Percentiles rank a stretch among this genome's conserved stretches.
phyloP scores from a whole-genome alignment of 371 early-diverging fungal species.

The Mortierella sp. region DNA sequence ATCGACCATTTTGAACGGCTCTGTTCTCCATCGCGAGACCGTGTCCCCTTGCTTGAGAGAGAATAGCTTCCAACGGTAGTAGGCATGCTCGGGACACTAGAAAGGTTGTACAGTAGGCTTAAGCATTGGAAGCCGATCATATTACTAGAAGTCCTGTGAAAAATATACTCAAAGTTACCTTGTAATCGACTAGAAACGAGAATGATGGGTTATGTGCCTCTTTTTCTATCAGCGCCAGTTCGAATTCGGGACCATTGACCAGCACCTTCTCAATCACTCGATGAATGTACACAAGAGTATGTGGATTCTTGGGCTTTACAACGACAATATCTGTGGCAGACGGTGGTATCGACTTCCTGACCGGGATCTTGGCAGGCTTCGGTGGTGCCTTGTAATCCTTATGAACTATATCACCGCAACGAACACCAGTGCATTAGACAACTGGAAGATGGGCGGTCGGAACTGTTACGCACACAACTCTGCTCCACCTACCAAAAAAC shows the following conservation, averaged over 20 bases:
- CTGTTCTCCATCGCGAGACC: conserved; percentile 75
- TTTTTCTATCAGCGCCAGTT: conserved; percentile 72
- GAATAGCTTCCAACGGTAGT: conserved; percentile 93
- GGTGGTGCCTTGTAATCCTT: conserved; percentile 47
- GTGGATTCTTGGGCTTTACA: conserved; percentile 69
- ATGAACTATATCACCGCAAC: conserved; percentile 19
- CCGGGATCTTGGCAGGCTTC: conserved; percentile 18
- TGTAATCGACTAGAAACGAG: conserved; percentile 76
- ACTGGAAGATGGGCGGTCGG: no score
- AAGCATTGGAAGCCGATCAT: no score
- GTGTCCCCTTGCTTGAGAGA: conserved; percentile 92
- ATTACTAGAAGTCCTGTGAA: no score
- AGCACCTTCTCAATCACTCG: conserved; percentile 87
- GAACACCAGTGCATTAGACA: no score
- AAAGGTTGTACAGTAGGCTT: background rate
- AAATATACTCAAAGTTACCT: conserved; percentile 67
- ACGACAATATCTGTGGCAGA: conserved; percentile 76
- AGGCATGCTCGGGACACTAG: conserved; percentile 82
- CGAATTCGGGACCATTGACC: conserved; percentile 81
- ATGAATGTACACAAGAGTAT: conserved; percentile 79
- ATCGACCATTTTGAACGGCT: conserved; percentile 91
- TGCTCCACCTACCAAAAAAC: conserved; percentile 70
- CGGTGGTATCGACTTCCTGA: conserved; percentile 36
- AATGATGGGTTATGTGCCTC: conserved; percentile 76
- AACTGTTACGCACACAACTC: no score